These are phyloP conservation scores for Cyberlindnera japonica DNA, from an alignment of 805 yeast genomes.

Conservation along the genomic window DNA sequence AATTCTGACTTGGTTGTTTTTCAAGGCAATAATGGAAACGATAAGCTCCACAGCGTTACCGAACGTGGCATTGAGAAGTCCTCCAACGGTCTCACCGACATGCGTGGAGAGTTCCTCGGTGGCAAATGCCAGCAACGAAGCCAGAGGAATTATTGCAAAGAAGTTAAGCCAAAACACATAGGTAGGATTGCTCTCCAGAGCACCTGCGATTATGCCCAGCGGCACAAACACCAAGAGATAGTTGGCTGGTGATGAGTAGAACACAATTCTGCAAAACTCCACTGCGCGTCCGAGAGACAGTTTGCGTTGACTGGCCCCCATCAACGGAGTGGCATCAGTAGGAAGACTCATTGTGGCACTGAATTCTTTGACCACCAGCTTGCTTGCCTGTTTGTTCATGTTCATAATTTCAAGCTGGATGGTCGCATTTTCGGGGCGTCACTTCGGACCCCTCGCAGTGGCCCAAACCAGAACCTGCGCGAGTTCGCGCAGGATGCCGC, in stretches of 20 bases:
- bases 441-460: no score
- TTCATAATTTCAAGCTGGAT: no score
- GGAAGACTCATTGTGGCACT: constrained; percentile 7
- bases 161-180: constrained; percentile 71
- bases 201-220: constrained; percentile 74
- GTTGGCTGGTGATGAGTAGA: constrained; percentile 69
- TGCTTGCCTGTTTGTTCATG: background rate
- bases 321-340: constrained; percentile 10
- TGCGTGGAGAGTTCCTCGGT: constrained; percentile 88
- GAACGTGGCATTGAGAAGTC: constrained; percentile 91
- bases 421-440: no score
- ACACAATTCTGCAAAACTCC: constrained; percentile 27
- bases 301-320: constrained; percentile 8
- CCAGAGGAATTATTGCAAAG: constrained; percentile 87
- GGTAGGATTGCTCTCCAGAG: constrained; percentile 48
- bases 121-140: constrained; percentile 84
- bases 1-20: constrained; percentile 81
- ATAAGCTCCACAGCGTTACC: constrained; percentile 98
- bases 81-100: constrained; percentile 91
- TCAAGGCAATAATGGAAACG: constrained; percentile 86
- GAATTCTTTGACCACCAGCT: background rate
- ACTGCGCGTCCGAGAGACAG: constrained; percentile 18
- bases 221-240: constrained; percentile 82
- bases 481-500: no score
- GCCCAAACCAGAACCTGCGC: no score